These are phyloP conservation scores for Centrapalus pauciflorus DNA, from an alignment of 129 eudicot genomes.

Conservation along the genomic window DNA sequence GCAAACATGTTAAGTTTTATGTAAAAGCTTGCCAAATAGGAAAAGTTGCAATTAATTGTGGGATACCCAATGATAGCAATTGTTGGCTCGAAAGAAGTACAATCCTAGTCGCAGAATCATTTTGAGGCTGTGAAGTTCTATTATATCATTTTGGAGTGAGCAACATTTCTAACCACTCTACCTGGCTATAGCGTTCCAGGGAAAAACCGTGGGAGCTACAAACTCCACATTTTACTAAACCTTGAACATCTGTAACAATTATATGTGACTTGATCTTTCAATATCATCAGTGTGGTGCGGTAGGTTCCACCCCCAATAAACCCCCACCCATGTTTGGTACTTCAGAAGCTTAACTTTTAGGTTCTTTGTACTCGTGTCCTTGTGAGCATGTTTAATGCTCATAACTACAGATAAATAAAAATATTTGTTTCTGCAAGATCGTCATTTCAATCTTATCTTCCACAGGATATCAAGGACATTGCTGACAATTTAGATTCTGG, in stretches of 20 bases:
- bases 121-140: neutral
- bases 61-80: neutral
- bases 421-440: neutral
- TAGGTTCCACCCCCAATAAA: no score
- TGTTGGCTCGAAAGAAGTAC: neutral
- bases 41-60: neutral
- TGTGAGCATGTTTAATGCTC: neutral
- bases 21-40: neutral
- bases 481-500: constrained; percentile 14
- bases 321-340: neutral
- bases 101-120: neutral
- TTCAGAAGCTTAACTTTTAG: no score
- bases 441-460: neutral
- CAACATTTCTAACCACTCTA: neutral
- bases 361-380: no score
- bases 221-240: neutral
- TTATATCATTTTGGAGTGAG: neutral
- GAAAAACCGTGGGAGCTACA: neutral
- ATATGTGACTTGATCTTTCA: neutral
- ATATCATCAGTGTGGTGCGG: no score
- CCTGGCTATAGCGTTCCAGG: neutral
- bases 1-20: neutral
- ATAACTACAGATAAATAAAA: neutral
- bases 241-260: neutral
- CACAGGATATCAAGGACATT: constrained; percentile 18